These are phyloP conservation scores for Saturnispora sekii DNA, from an alignment of 805 yeast species.

Conservation along the genomic window DNA sequence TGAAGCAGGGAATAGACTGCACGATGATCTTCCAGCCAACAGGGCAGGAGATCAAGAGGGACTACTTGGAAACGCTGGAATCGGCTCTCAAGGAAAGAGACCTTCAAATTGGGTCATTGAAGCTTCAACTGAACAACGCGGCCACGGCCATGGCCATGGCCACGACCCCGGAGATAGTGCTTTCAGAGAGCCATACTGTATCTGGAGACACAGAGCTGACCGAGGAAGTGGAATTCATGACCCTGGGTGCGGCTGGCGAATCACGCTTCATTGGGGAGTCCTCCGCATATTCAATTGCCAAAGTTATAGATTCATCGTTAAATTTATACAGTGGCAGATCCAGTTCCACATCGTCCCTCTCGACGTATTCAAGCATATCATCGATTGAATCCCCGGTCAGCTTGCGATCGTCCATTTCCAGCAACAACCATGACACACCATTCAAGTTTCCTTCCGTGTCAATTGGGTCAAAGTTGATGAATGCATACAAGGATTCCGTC, in stretches of 20 bases:
- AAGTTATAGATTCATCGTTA: constrained; percentile 21
- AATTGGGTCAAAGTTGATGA: constrained; percentile 14
- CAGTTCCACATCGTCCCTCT: not conserved
- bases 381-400: not conserved
- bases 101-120: constrained; percentile 10
- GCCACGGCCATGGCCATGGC: not conserved
- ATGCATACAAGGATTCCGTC: constrained; percentile 22
- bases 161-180: not conserved
- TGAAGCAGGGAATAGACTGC: constrained; percentile 32
- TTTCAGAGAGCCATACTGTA: not conserved
- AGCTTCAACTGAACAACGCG: not conserved
- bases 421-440: constrained; percentile 8
- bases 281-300: constrained; percentile 27
- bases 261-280: constrained; percentile 25
- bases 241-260: constrained; percentile 24
- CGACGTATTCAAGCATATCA: not conserved
- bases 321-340: constrained; percentile 13
- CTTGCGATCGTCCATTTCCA: not conserved
- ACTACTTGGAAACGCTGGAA: constrained; percentile 37
- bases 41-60: constrained; percentile 37
- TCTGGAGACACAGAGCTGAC: constrained; percentile 15
- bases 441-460: constrained; percentile 17
- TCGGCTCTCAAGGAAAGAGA: constrained; percentile 10
- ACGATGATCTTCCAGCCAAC: constrained; percentile 39
- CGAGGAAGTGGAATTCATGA: constrained; percentile 25